Percentiles rank a stretch among this genome's conserved stretches.
phyloP scores from a whole-genome alignment of 306 rosid genomes.

The Gillenia trifoliata region DNA sequence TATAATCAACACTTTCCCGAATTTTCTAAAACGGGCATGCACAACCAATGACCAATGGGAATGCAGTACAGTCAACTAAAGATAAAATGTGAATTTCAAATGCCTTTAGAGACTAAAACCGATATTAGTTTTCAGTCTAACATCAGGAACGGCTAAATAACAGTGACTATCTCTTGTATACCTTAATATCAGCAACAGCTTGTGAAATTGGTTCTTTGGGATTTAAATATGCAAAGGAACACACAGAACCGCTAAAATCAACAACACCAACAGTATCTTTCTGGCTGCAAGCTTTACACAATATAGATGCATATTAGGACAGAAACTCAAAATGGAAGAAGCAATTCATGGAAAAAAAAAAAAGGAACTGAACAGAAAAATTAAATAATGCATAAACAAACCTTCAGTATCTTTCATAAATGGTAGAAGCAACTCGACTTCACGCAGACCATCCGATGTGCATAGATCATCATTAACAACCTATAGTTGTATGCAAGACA shows the following conservation, averaged over 20 bases:
- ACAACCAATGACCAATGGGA: slow-evolving; percentile 10
- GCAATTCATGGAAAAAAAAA: neutral
- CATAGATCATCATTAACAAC: slow-evolving; percentile 51
- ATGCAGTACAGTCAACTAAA: slow-evolving; percentile 1
- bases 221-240: slow-evolving; percentile 81
- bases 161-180: slow-evolving; percentile 18
- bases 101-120: neutral
- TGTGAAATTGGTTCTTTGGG: slow-evolving; percentile 71
- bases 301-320: slow-evolving; percentile 22
- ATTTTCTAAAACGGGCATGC: neutral
- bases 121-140: neutral
- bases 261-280: slow-evolving; percentile 60
- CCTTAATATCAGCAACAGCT: slow-evolving; percentile 79
- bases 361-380: neutral
- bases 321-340: slow-evolving; percentile 4
- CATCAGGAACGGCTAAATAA: neutral
- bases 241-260: slow-evolving; percentile 58
- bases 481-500: slow-evolving; percentile 29
- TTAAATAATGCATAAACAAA: slow-evolving; percentile 14
- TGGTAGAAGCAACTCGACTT: slow-evolving; percentile 76
- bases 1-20: neutral
- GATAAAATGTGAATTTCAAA: neutral
- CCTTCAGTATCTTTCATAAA: slow-evolving; percentile 55
- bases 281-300: slow-evolving; percentile 66
- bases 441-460: slow-evolving; percentile 53